Base-by-base conservation (phyloP, 2,329 filamentous ascomycete genomes). In the Knufia petricola region DNA sequence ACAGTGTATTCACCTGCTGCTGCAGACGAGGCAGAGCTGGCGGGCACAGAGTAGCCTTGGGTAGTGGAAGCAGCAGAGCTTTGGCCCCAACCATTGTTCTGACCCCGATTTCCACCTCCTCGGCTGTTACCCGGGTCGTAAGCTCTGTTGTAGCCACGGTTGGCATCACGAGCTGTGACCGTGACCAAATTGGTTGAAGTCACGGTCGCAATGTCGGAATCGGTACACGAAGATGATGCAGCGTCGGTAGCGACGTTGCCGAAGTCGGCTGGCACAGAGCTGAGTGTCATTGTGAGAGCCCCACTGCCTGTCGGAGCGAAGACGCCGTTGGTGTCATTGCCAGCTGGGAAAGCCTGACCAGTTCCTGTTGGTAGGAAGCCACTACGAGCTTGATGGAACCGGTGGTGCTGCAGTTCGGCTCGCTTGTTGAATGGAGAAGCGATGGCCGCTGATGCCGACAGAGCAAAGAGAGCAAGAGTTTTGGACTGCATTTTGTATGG, bases 141-240 rank as follows among this genome's bases (percentile, higher is more conserved):
- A n/a, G 24, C 10, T 28, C 20, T 40, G 19, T 34, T 26, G 8
- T 31, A n/a, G 17, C 39, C 36, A 31, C n/a, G 4, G 13, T n/a
- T 28, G 15, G 17, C 52, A 28, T 48, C 48, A 45, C 31, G 43
- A 38, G 60, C 55, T 13, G 59, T 62, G 44, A 60, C 58, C 12
- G 60, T 62, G 40, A 62, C 49, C 8, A 53, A 55, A 28, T 62
- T 53, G 31, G 57, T 52, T 13, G 54, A 52, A 13, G 56, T 58
- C n/a, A 47, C 28, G 13, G 58, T 61, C 13, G 51, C 48, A 7
- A 58, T 58, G 40, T 53, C 57, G 4, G 59, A 44, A 34, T 45
- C 52, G 36, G 46, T 36, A 42, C 48, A 48, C 19, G 31, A 50
- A 32, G 50, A 48, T 17, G 53, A 48, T 15, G 45, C 52, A 42